These are phyloP conservation scores for Microascus cirrosus DNA, from an alignment of 2,329 filamentous ascomycete genomes.

Conservation along the genomic window DNA sequence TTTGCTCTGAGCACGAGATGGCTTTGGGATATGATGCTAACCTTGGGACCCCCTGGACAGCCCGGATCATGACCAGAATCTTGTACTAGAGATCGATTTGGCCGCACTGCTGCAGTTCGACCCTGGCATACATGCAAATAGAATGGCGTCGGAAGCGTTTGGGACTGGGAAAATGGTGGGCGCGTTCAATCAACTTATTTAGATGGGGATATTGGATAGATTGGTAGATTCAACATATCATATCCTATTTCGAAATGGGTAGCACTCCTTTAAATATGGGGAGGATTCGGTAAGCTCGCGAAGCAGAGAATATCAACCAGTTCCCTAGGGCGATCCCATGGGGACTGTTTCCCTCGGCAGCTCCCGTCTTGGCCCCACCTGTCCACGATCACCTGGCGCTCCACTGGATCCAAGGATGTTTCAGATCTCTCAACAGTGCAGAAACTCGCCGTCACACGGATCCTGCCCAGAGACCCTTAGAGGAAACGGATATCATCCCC, in stretches of 20 bases:
- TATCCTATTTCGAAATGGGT: background rate
- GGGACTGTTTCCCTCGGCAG: background rate
- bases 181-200: background rate
- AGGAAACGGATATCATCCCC: no score
- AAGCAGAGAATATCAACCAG: background rate
- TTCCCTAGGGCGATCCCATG: no score
- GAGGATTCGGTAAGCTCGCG: background rate
- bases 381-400: background rate
- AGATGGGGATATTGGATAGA: background rate
- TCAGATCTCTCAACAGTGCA: background rate
- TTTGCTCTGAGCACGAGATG: background rate
- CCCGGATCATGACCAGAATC: slow-evolving; percentile 34
- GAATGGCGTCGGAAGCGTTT: background rate
- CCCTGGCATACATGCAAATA: background rate
- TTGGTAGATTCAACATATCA: background rate
- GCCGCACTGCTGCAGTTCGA: background rate
- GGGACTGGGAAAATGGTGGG: background rate
- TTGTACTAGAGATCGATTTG: slow-evolving; percentile 23
- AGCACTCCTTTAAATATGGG: background rate
- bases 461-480: background rate
- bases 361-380: background rate
- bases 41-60: slow-evolving; percentile 11
- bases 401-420: background rate
- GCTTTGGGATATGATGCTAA: background rate
- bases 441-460: background rate